Base-by-base conservation (phyloP, 2,329 filamentous ascomycete genomes). In the Lanzia echinophila region DNA sequence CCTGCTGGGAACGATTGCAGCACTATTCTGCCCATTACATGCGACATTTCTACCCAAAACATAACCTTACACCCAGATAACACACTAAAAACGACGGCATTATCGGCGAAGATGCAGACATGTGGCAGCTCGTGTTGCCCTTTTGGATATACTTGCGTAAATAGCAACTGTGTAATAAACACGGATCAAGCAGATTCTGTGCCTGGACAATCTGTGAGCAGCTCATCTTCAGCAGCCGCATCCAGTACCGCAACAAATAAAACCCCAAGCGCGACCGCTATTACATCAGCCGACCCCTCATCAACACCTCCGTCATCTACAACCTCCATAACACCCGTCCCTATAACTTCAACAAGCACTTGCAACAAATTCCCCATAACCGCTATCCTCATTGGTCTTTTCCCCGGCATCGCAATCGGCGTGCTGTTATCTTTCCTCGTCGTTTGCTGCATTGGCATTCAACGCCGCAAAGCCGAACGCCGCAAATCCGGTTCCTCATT, bases 81-180 rank as follows among this genome's bases (percentile, higher is more conserved):
- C 32, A 73, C 78, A 28, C 72, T 90, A 62, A 87, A 89, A 70
- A 86, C 87, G 0, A 81, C 79, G 10, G 76, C 81, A 8, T 78
- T 87, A 31, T 73, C 74, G 17, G 74, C 77, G 10, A 70, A 73
- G 11, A 72, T 90, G 13, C 69, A 72, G 2, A 74, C 70, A 19
- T 90, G 87, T 62, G 83, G 78, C 13, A 66, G 62, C 17, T 68
- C 58, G 51, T 91, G 87, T 69, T 91, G 87, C 65, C 87, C 87
- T 0, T 84, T 84, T 68, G 87, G 87, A 2, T 90, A 85, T 70
- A 71, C 73, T 1, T 91, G 87, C 50, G 71, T 31, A 1, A 44
- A 50, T 22, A 54, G 50, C 1, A 67, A 71, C 57, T 90, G 86
- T 62, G 66, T 73, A 11, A 73, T 71, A 61, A 68, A 82, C 57